Conservation (phyloP, 2,329 filamentous ascomycete genomes). For the Colletotrichum neosansevieriae region DNA sequence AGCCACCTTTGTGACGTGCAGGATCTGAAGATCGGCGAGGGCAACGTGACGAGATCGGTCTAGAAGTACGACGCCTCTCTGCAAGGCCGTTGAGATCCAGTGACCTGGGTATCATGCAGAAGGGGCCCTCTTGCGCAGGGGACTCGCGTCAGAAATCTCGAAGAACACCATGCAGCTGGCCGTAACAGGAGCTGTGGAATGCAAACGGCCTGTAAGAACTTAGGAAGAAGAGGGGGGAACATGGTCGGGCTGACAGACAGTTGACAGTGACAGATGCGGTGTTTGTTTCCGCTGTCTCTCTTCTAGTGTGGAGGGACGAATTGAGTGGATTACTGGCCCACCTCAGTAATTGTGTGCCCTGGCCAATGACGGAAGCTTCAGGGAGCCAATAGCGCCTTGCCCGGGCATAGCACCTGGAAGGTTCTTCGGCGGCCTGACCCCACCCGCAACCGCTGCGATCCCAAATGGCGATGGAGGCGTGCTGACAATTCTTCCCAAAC, state of each 20-base stretch:
- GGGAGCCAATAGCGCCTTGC: conserved; percentile 9
- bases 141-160: conserved; percentile 24
- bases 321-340: conserved; percentile 13
- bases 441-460: conserved; percentile 9
- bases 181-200: background rate
- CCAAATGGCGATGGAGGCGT: background rate
- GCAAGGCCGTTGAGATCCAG: conserved; percentile 21
- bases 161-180: conserved; percentile 27
- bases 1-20: background rate
- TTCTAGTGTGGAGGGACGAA: background rate
- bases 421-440: conserved; percentile 19
- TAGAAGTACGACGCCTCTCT: background rate
- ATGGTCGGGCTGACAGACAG: background rate
- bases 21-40: background rate
- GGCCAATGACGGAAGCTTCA: conserved; percentile 12
- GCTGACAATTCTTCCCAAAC: conserved; percentile 17
- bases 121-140: conserved; percentile 8
- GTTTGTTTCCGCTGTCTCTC: background rate
- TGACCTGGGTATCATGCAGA: conserved; percentile 34
- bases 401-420: conserved; percentile 29
- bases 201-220: background rate
- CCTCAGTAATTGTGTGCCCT: background rate
- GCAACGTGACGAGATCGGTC: background rate
- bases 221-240: background rate
- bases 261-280: conserved; percentile 20